These are phyloP conservation scores for Trichoderma gracile DNA, from an alignment of 2,329 filamentous ascomycete species.

Conservation along the genomic window DNA sequence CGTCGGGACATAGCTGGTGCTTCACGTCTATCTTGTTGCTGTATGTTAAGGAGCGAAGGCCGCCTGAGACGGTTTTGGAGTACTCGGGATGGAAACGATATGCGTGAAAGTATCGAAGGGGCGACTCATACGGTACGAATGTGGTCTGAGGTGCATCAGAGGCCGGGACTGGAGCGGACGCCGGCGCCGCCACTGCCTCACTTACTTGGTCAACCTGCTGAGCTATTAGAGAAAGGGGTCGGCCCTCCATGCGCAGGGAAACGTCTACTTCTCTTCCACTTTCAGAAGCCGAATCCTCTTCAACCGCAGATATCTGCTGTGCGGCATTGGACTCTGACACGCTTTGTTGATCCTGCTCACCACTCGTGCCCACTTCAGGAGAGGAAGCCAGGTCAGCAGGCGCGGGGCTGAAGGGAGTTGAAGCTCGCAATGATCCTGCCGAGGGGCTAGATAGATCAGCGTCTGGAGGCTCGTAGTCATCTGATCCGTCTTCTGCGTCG, in stretches of 20 bases:
- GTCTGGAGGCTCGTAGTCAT: constrained; percentile 59
- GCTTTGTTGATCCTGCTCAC: constrained; percentile 32
- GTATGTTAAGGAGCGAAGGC: constrained; percentile 87
- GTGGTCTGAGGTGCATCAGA: constrained; percentile 27
- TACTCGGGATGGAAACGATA: constrained; percentile 88
- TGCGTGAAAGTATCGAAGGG: constrained; percentile 77
- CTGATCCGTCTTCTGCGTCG: constrained; percentile 48
- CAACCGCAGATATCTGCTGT: constrained; percentile 38
- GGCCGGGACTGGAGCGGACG: not conserved
- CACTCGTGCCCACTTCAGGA: constrained; percentile 35
- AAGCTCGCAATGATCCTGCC: not conserved
- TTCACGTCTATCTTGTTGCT: constrained; percentile 83
- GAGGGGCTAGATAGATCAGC: constrained; percentile 30
- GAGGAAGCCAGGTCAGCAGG: constrained; percentile 29
- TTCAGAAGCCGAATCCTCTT: constrained; percentile 32
- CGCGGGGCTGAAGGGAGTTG: constrained; percentile 21
- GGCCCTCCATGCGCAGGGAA: constrained; percentile 1
- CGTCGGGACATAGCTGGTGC: constrained; percentile 73
- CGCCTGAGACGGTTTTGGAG: constrained; percentile 66
- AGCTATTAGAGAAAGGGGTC: constrained; percentile 29
- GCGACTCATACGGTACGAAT: constrained; percentile 72
- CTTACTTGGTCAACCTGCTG: constrained; percentile 29
- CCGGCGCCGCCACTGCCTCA: not conserved
- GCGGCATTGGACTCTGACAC: constrained; percentile 31
- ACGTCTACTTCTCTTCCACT: constrained; percentile 47